Conservation (phyloP, 2,329 filamentous ascomycete genomes). For the Amphichorda felina region DNA sequence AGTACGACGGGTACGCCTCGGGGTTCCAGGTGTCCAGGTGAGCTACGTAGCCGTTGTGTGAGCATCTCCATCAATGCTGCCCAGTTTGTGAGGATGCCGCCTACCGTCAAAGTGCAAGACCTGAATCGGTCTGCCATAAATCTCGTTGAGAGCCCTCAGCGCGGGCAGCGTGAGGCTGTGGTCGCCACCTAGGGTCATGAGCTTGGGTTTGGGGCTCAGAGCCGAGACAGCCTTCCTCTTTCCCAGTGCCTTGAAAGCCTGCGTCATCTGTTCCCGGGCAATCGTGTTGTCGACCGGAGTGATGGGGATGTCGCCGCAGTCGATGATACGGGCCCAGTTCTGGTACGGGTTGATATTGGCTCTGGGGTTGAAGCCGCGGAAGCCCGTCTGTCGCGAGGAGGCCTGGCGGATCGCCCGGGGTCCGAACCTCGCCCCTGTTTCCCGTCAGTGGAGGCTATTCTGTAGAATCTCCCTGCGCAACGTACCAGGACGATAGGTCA, state of each 20-base stretch:
- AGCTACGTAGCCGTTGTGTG: conserved; percentile 11
- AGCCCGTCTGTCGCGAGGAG: conserved; percentile 67
- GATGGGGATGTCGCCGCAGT: conserved; percentile 85
- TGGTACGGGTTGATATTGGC: conserved; percentile 76
- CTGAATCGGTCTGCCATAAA: conserved; percentile 50
- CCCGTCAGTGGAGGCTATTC: background rate
- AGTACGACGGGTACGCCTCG: conserved; percentile 65
- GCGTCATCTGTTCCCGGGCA: conserved; percentile 73
- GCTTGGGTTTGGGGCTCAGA: conserved; percentile 31
- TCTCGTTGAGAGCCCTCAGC: conserved; percentile 50
- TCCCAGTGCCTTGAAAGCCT: conserved; percentile 62
- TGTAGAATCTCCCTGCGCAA: background rate
- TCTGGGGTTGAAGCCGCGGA: conserved; percentile 68
- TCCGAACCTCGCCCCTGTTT: conserved; percentile 61
- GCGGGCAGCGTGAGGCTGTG: conserved; percentile 61
- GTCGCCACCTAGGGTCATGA: conserved; percentile 63
- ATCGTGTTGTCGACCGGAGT: conserved; percentile 78
- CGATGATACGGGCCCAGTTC: conserved; percentile 69
- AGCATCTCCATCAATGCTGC: too few relatives aligned
- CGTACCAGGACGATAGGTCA: conserved; percentile 23
- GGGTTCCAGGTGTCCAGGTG: conserved; percentile 85
- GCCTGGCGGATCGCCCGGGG: conserved; percentile 79
- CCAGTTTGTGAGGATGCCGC: too few relatives aligned
- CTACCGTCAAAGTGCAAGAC: conserved; percentile 61
- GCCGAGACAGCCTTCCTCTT: conserved; percentile 23